phyloP scores from a whole-genome alignment of 2,329 filamentous ascomycete genomes.

The Claviceps sp. region DNA sequence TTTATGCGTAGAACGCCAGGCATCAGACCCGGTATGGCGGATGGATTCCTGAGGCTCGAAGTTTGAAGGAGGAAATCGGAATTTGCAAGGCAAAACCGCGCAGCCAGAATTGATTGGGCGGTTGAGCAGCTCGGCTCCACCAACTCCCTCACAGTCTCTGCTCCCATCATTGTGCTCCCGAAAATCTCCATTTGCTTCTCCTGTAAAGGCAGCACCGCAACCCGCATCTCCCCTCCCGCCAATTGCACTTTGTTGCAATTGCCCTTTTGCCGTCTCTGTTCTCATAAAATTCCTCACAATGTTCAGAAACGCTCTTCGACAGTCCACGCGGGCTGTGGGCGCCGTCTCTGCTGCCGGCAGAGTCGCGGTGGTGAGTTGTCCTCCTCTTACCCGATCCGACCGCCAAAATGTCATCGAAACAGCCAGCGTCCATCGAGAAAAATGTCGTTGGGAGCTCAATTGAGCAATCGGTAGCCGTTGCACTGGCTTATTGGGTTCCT shows the following conservation, averaged over 20 bases:
- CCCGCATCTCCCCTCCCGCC: conserved; percentile 47
- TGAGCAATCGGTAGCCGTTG: conserved; percentile 13
- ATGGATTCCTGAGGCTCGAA: conserved; percentile 8
- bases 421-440: conserved; percentile 19
- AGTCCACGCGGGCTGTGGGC: conserved; percentile 89
- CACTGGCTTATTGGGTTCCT: not conserved
- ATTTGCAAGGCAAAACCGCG: conserved; percentile 26
- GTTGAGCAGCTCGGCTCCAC: conserved; percentile 23
- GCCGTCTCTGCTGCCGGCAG: conserved; percentile 85
- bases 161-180: conserved; percentile 26
- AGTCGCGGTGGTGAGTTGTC: conserved; percentile 81
- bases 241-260: conserved; percentile 53
- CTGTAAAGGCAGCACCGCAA: conserved; percentile 34
- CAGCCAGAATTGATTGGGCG: conserved; percentile 22
- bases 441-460: conserved; percentile 21
- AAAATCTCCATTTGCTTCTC: conserved; percentile 32
- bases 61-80: conserved; percentile 21
- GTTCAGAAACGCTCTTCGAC: conserved; percentile 97
- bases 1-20: not conserved
- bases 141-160: conserved; percentile 29
- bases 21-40: not conserved
- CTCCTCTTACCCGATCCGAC: conserved; percentile 25
- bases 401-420: conserved; percentile 32
- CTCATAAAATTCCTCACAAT: conserved; percentile 48
- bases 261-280: conserved; percentile 39